Percentiles rank a stretch among this genome's conserved stretches.
phyloP scores from a whole-genome alignment of 352 stramenopile species.

The Phytopythium vexans region DNA sequence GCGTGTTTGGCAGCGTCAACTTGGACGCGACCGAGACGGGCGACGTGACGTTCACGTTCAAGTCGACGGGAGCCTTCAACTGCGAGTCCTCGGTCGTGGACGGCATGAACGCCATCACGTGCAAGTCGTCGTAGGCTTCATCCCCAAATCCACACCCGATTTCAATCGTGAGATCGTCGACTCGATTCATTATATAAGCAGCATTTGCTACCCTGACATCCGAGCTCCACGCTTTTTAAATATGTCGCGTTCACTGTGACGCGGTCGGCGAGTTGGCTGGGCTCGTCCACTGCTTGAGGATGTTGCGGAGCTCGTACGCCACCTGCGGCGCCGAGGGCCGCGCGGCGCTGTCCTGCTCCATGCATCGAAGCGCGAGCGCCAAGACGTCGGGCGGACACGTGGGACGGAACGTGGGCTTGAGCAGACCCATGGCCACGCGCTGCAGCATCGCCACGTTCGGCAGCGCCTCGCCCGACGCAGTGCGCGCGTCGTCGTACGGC shows the following conservation, averaged over 20 bases:
- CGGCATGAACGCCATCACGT: conserved; percentile 6
- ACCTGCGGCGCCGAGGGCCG: conserved; percentile 21
- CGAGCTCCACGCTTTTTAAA: no score
- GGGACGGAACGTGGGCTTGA: conserved; percentile 21
- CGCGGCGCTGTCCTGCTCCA: conserved; percentile 16
- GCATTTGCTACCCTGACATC: no score
- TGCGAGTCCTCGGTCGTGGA: conserved; percentile 5
- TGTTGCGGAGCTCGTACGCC: conserved; percentile 24
- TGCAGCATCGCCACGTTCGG: conserved; percentile 33
- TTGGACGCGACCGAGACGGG: not conserved
- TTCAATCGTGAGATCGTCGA: not conserved
- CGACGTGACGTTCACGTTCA: conserved; percentile 2
- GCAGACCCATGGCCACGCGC: conserved; percentile 24
- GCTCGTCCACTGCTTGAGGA: conserved; percentile 15
- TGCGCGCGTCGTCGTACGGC: conserved; percentile 29
- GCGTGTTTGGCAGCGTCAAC: not conserved
- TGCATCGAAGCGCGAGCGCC: conserved; percentile 26
- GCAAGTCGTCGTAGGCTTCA: not conserved
- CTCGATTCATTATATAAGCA: no score
- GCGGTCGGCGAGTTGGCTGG: no score
- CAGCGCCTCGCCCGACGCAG: conserved; percentile 14
- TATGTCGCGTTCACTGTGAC: no score
- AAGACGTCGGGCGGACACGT: conserved; percentile 20
- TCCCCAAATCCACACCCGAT: not conserved
- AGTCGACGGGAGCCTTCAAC: not conserved